Percentiles rank a stretch among this genome's conserved stretches.
phyloP scores from a whole-genome alignment of 495 filamentous ascomycete species.

The Xylaria bambusicola region DNA sequence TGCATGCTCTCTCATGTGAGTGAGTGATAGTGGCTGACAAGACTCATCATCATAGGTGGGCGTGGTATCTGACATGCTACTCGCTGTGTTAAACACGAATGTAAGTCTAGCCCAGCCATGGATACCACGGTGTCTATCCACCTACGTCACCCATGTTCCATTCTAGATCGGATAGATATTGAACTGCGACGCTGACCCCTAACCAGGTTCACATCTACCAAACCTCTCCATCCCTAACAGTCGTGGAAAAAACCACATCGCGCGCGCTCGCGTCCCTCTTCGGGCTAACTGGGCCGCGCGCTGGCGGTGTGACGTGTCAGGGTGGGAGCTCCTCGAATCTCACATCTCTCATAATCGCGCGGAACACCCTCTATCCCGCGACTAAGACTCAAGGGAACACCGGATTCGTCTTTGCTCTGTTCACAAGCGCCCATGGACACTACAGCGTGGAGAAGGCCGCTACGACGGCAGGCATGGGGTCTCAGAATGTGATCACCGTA shows the following conservation, averaged over 20 bases:
- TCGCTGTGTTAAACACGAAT: conserved; percentile 86
- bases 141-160: too few species aligned
- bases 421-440: conserved; percentile 86
- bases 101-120: conserved; percentile 38
- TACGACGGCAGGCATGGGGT: conserved; percentile 81
- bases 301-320: conserved; percentile 84
- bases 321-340: conserved; percentile 86
- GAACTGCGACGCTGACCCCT: conserved; percentile 16
- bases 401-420: conserved; percentile 69
- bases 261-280: conserved; percentile 71
- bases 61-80: conserved; percentile 77
- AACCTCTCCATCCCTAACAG: conserved; percentile 83
- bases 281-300: conserved; percentile 68
- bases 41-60: conserved; percentile 54
- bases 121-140: not conserved
- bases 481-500: conserved; percentile 69
- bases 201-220: conserved; percentile 74
- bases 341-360: conserved; percentile 84
- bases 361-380: conserved; percentile 77
- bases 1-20: not conserved
- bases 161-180: not conserved
- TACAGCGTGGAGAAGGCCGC: conserved; percentile 95
- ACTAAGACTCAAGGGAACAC: conserved; percentile 73
- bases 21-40: not conserved
- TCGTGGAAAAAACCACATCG: conserved; percentile 81